Conservation (phyloP, 2,329 filamentous ascomycete species). For the Aspergillus udagawae region DNA sequence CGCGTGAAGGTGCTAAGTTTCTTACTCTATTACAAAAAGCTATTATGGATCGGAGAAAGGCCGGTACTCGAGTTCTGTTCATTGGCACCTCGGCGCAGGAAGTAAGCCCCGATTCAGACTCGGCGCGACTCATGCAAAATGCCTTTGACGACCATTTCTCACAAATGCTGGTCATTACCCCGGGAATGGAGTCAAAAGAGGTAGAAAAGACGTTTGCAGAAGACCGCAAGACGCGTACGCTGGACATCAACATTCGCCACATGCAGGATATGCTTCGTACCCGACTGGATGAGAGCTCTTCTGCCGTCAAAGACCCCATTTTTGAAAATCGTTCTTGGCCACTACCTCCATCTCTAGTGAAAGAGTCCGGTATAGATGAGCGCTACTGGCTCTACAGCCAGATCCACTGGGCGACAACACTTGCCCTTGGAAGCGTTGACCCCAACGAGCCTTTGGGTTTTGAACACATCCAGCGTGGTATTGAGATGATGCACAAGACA, state of each 20-base stretch:
- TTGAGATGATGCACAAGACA: conserved; percentile 40
- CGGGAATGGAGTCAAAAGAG: conserved; percentile 38
- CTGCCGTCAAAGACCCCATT: conserved; percentile 30
- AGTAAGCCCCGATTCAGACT: conserved; percentile 35
- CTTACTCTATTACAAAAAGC: conserved; percentile 66
- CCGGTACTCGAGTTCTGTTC: conserved; percentile 69
- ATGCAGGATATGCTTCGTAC: conserved; percentile 58
- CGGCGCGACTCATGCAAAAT: conserved; percentile 46
- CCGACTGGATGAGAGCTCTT: conserved; percentile 31
- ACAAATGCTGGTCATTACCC: conserved; percentile 53
- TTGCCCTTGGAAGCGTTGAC: conserved; percentile 49
- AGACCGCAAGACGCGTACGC: conserved; percentile 47
- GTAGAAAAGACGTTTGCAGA: conserved; percentile 43
- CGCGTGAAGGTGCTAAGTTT: conserved; percentile 65
- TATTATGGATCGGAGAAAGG: conserved; percentile 67
- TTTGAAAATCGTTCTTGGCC: conserved; percentile 29
- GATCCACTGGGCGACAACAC: conserved; percentile 57
- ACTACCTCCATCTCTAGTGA: conserved; percentile 22
- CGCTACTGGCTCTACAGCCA: conserved; percentile 57
- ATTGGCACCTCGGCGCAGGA: conserved; percentile 69
- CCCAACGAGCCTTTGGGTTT: conserved; percentile 39
- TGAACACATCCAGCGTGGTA: conserved; percentile 34
- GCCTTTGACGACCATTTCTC: conserved; percentile 45
- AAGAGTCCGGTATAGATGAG: conserved; percentile 44
- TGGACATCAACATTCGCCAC: conserved; percentile 61